Evolutionary conservation across 1,139 yeast genomes (phyloP).

Genomic region (Hansenula anomala): DNA sequence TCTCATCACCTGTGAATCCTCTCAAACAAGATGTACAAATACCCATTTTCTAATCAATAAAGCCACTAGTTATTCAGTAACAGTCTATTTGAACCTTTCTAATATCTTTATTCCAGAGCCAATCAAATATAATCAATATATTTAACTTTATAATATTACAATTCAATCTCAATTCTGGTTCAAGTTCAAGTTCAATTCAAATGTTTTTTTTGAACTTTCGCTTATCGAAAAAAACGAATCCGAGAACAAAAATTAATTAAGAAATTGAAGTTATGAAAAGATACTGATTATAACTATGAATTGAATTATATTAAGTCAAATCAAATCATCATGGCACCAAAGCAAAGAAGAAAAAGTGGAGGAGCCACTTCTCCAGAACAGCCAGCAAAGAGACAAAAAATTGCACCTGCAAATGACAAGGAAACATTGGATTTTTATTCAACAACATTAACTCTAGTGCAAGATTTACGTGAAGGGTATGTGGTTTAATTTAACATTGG

Average conservation of each 20-base stretch:
- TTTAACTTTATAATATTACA: no score
- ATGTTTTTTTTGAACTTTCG: not conserved
- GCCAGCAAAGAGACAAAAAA: constrained; percentile 1
- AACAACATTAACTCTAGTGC: constrained; percentile 24
- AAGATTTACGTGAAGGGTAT: constrained; percentile 23
- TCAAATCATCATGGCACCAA: not conserved
- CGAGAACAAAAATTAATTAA: no score
- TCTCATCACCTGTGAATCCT: constrained; percentile 26
- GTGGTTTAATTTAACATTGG: not conserved
- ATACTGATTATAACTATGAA: no score
- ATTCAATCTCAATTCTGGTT: no score
- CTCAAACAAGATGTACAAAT: constrained; percentile 44
- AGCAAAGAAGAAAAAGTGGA: constrained; percentile 1
- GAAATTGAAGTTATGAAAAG: no score
- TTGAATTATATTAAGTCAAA: no score
- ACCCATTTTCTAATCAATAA: no score
- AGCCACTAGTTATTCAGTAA: not conserved
- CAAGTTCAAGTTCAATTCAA: not conserved
- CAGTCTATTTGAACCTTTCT: no score
- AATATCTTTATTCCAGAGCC: not conserved
- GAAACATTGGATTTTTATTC: constrained; percentile 20
- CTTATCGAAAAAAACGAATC: not conserved
- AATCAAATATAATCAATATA: no score
- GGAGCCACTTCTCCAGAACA: not conserved
- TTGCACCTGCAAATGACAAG: constrained; percentile 1